These are phyloP conservation scores for Candida dubliniensis DNA, from an alignment of 1,139 yeast genomes.

Conservation along the genomic window DNA sequence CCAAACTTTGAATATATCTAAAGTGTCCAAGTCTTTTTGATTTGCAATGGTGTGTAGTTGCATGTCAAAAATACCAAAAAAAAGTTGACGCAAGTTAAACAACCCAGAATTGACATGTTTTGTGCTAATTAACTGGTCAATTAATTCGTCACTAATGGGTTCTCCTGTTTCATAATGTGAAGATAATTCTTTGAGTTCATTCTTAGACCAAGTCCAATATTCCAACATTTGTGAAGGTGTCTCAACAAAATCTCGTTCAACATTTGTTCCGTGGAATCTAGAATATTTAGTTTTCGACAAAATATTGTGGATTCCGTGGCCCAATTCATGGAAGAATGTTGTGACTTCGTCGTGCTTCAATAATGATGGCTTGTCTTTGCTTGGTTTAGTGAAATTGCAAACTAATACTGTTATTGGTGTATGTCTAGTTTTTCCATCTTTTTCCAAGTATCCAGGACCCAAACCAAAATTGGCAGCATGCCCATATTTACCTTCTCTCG, in stretches of 20 bases:
- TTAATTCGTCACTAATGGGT: slow-evolving; percentile 56
- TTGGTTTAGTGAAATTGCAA: slow-evolving; percentile 81
- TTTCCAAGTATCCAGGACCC: slow-evolving; percentile 56
- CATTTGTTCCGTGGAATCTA: slow-evolving; percentile 73
- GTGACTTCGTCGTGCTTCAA: slow-evolving; percentile 77
- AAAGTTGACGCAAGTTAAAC: slow-evolving; percentile 70
- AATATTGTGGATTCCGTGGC: slow-evolving; percentile 83
- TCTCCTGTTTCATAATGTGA: slow-evolving; percentile 66
- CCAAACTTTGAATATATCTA: slow-evolving; percentile 60
- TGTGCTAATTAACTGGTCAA: slow-evolving; percentile 60
- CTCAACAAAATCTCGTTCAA: slow-evolving; percentile 84
- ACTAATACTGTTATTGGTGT: slow-evolving; percentile 77
- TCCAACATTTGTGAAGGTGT: slow-evolving; percentile 90
- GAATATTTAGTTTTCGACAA: slow-evolving; percentile 65
- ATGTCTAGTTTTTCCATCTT: slow-evolving; percentile 50
- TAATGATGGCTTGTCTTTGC: slow-evolving; percentile 68
- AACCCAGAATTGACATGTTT: slow-evolving; percentile 78
- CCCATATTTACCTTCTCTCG: slow-evolving; percentile 82
- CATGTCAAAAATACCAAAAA: slow-evolving; percentile 77
- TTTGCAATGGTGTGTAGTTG: slow-evolving; percentile 56
- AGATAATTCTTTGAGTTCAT: slow-evolving; percentile 58
- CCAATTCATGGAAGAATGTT: slow-evolving; percentile 86
- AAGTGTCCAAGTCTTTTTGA: slow-evolving; percentile 36
- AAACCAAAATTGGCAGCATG: slow-evolving; percentile 84
- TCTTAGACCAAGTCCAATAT: slow-evolving; percentile 81